Evolutionary conservation across 2,329 filamentous ascomycete genomes (phyloP), one percentile per base, ranked within the genome.

Genomic region (Phoma sp.): DNA sequence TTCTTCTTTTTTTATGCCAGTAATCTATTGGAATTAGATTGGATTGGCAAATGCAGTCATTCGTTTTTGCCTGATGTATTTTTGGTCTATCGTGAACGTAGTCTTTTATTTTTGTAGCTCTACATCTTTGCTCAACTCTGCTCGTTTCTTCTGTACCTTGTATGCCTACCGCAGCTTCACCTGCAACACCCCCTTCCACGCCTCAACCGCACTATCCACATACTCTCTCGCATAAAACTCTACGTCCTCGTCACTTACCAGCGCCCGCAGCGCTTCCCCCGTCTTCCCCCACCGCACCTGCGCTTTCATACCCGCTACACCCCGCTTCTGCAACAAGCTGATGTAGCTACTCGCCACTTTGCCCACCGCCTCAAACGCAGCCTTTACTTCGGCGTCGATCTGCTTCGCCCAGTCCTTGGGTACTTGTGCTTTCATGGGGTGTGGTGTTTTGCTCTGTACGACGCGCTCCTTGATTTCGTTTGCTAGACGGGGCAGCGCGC

Each of bases 161-260:
- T 6, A 25, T 12, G 1, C n/a, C 60, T 71, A 72, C 58, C 61
- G 66, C n/a, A 73, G 57, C 58, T 69, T 74, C 15, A 74, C 72
- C 56, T 66, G 66, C 38, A 67, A 36, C 14, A 75, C 61, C 1
- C 69, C 70, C 15, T 62, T 60, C 59, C 72, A 62, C 3, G 68
- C 65, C 20, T 73, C 69, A 2, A 69, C 37, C 5, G 64, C 67
- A n/a, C 66, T 68, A 17, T 73, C 70, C 7, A 67, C 64, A 42
- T 73, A 73, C 38, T 71, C 66, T 10, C 42, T 53, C 10, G 68
- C 66, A 56, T 69, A 74, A 9, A 25, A 43, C 10, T 62, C 56
- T 9, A 69, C 50, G 42, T 71, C 62, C 0, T 57, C 61, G n/a
- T 67, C 64, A 7, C 39, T 50, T 7, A 74, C 32, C 7, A 73